Base-by-base conservation (phyloP, 164 flowering plant genomes). In the Protea cynaroides region DNA sequence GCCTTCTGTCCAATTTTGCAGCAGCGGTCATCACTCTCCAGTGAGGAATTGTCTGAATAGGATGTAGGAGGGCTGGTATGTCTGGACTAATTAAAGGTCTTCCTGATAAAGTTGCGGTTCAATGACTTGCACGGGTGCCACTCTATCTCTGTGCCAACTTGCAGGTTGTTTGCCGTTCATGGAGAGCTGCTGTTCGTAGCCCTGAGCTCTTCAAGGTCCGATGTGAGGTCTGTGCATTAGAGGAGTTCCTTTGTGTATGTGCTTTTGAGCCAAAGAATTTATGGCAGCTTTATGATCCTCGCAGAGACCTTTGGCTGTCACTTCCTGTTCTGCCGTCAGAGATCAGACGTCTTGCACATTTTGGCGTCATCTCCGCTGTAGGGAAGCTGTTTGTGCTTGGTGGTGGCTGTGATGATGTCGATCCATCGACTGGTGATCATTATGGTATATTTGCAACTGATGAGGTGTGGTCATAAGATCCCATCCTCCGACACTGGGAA, bases 351-450 rank as follows among this genome's bases (percentile, higher is more conserved):
- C 97, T 93, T 60, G 83, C 94, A 47, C 77, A 87, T 71, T 93
- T 93, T 75, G 92, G 98, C 29, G 81, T 68, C 29, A 97, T 85
- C 64, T 88, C 90, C 8, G 72, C 83, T 34, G 79, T 75, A 17
- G 96, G 96, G 46, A 90, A 89, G 70, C 76, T 93, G 34, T 93
- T 83, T 79, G 90, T 93, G 57, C 85, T 93, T 12, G 98, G 98
- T 65, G 97, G 98, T 65, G 88, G 94, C 1, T 90, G 98, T 67
- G 97, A 84, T 69, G 98, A 88, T 49, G 97, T 93, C 11, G 98
- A 93, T 53, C 96, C 89, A 55, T 71, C 70, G 66, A 90, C 98
- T 1, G 98, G 98, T 47, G 98, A 93, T 67, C 97, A 85, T 59
- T 92, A 87, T 75, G 98, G 96, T 25, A 83, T 81, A 56, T 89